Evolutionary conservation across 345 rosid genomes (phyloP).

Genomic region (Carallia brachiata): DNA sequence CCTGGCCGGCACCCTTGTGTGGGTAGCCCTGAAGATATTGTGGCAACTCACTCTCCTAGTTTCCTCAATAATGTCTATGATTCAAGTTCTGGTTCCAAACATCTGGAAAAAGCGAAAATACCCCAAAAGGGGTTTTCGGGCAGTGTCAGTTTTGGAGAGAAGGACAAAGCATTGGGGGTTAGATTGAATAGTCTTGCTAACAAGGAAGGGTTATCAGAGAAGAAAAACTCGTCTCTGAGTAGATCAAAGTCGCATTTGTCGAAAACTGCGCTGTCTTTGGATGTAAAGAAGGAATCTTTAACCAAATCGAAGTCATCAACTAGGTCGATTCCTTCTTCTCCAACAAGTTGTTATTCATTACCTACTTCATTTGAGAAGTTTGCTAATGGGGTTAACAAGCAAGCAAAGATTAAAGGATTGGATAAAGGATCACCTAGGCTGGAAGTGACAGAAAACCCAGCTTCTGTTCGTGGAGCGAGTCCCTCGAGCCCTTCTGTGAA

Average conservation of each 20-base stretch:
- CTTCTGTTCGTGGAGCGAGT: conserved; percentile 48
- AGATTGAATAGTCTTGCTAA: conserved; percentile 48
- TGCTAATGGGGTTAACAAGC: conserved; percentile 73
- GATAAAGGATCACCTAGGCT: conserved; percentile 54
- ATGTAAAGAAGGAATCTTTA: conserved; percentile 57
- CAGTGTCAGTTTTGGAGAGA: conserved; percentile 34
- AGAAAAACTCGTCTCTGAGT: conserved; percentile 31
- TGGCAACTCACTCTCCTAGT: conserved; percentile 70
- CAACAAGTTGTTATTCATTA: conserved; percentile 80
- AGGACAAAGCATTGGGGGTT: conserved; percentile 43
- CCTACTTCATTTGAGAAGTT: conserved; percentile 87
- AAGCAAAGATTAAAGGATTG: conserved; percentile 52
- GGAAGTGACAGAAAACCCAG: conserved; percentile 46
- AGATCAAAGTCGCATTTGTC: conserved; percentile 60
- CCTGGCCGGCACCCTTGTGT: conserved; percentile 97
- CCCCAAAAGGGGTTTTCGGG: conserved; percentile 29
- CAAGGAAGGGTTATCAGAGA: conserved; percentile 46
- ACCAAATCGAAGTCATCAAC: conserved; percentile 57
- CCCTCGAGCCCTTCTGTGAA: conserved; percentile 49
- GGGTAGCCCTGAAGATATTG: conserved; percentile 95
- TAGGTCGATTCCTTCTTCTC: conserved; percentile 81
- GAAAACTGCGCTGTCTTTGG: conserved; percentile 43
- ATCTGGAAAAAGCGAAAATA: conserved; percentile 46
- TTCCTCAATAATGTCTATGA: conserved; percentile 51
- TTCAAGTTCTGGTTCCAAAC: conserved; percentile 41